Evolutionary conservation across 1,284 basidiomycete species (phyloP), one percentile per base, ranked within the genome.

Genomic region (Cutaneotrichosporon sp.): DNA sequence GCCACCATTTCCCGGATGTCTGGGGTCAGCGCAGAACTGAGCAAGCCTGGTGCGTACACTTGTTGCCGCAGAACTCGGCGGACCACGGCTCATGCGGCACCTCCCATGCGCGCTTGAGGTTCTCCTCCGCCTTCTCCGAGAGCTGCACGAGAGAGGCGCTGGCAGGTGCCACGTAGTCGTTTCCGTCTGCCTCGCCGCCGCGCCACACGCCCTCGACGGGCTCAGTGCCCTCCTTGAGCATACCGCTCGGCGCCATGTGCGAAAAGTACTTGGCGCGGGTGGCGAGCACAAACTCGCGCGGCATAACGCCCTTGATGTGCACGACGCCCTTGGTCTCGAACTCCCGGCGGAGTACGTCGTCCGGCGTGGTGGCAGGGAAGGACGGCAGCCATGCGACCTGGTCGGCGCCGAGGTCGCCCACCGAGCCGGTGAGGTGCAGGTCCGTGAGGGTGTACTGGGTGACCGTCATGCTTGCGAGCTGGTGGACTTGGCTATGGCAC

Each of bases 261-360:
- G 62, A 49, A 31, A 68, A 68, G 59, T 58, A 63, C 20, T 59
- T 63, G 34, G 2, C 25, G 9, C 34, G 33, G 16, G 33, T 31
- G 50, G 20, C 54, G 13, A 64, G 53, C 10, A 69, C 67, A 2
- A 50, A 42, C 16, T 67, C 65, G 18, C 58, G 58, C n/a, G 65
- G 65, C 43, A 69, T 69, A 13, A 67, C 65, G 20, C 63, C 63
- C 52, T 60, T 62, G 53, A 69, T 27, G 29, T 59, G 65, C 25
- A 67, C 60, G 18, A 69, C 65, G n/a, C 67, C 67, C 50, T 69
- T 61, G 14, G 38, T 43, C 27, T 59, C 60, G 6, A 67, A 43
- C 36, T 59, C 54, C 14, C 43, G 10, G 4, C 60, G 58, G 38
- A 69, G 33, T 24, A 59, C 56, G 6, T 63, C 65, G 22, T 63